Evolutionary conservation across 306 rosid species (phyloP), one percentile per base, ranked within the genome.

Genomic region (Vachellia pachyceras): DNA sequence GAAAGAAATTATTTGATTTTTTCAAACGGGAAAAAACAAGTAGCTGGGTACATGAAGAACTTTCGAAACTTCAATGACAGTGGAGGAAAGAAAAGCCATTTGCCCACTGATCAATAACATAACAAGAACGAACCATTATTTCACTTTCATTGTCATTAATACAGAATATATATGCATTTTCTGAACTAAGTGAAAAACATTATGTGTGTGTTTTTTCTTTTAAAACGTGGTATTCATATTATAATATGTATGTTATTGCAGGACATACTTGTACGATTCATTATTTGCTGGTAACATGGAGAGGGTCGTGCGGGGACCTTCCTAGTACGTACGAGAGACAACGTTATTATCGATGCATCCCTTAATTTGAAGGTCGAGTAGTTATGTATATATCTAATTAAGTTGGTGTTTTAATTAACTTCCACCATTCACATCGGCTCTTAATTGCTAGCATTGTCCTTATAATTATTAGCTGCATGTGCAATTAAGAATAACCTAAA

Each of bases 291-390:
- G 15, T 20, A 58, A 76, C 67, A 18, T 69, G 81, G 40, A 69
- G 46, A 18, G 69, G 81, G 57, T 76, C 47, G 25, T 69, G 72
- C 29, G 65, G 61, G 49, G 35, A 75, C 82, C 66, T 82, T 82
- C 17, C 35, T 55, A 35, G 47, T 77, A 41, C 60, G 29, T 76
- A 39, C 66, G 23, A 41, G 10, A 74, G 14, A 52, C 76, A 7
- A 9, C 15, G 35, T 81, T 52, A 52, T 69, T 52, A 49, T 60
- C 40, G 40, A 22, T 37, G 11, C 8, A 2, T 41, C 33, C 2
- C 36, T 58, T 23, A 22, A 20, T 67, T 29, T 23, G 5, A 13
- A 5, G 29, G 15, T 58, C 67, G 14, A 12, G 44, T 33, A 12
- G 44, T 33, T 11, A 58, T 58, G 5, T 10, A 12, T 80, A 57